Evolutionary conservation across 2,329 filamentous ascomycete species (phyloP), one percentile per base, ranked within the genome.

Genomic region (Bipolaris bicolor): DNA sequence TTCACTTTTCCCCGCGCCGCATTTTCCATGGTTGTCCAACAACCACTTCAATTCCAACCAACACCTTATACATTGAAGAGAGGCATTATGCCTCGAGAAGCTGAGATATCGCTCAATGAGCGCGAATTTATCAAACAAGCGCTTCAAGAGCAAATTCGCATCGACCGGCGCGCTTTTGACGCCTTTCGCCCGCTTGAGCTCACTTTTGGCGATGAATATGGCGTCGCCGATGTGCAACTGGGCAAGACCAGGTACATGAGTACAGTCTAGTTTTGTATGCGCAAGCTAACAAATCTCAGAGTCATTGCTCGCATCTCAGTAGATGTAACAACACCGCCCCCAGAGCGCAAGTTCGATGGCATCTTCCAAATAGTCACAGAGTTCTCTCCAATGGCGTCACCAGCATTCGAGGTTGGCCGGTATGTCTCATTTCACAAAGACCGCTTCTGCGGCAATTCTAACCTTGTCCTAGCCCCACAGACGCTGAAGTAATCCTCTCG

Each of bases 291-390:
- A 15, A 2, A 24, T 15, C 56, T 15, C 66, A 96, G 93, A 70
- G 86, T 97, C 57, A 81, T 96, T 59, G 92, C 90, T 54, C 90
- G 91, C 61, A 89, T 96, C 58, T 94, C 92, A 2, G 90, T 92
- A 62, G 91, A 97, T 79, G 90, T 98, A 60, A 90, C 90, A 10
- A 87, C 90, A 37, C 94, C 95, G 41, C 91, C 89, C 73, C 78
- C 89, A 51, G 94, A 98, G 78, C 89, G 94, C 62, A 94, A 93
- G 58, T 97, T 97, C 74, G 95, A 98, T 76, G 95, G 95, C 75
- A 86, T 96, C 76, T 98, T 98, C 81, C 92, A 88, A 67, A 97
- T 98, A 73, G 85, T 88, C 52, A 90, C 93, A 53, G 95, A 98
- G 76, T 86, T 99, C 69, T 92, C 90, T 61, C 92, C 94, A 47